These are phyloP conservation scores for Colletotrichum filicis DNA, from an alignment of 2,329 filamentous ascomycete species.

Conservation along the genomic window DNA sequence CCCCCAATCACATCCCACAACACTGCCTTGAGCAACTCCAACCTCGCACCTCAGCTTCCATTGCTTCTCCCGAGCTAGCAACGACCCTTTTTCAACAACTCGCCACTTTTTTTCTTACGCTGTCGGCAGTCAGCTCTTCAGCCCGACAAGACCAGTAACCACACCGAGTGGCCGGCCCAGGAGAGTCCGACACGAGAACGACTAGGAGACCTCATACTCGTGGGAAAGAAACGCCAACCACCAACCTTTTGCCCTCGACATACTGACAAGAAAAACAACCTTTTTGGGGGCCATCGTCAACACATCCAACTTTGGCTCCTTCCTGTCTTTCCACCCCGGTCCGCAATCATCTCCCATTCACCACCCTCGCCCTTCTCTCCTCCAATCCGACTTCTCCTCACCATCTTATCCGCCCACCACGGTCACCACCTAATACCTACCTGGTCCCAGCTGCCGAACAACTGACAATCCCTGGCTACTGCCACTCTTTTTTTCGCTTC, in stretches of 20 bases:
- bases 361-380: slow-evolving; percentile 17
- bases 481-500: slow-evolving; percentile 26
- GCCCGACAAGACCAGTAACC: background rate
- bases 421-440: slow-evolving; percentile 13
- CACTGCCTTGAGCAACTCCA: slow-evolving; percentile 31
- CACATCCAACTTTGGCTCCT: background rate
- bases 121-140: slow-evolving; percentile 8
- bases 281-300: background rate
- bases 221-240: background rate
- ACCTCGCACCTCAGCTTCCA: slow-evolving; percentile 19
- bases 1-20: slow-evolving; percentile 33
- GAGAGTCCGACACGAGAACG: background rate
- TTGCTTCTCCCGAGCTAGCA: background rate
- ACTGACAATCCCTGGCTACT: slow-evolving; percentile 32
- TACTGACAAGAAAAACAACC: background rate
- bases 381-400: background rate
- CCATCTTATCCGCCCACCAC: slow-evolving; percentile 20
- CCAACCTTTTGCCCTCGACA: background rate
- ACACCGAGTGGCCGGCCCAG: background rate
- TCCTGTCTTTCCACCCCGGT: slow-evolving; percentile 13
- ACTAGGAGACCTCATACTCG: background rate
- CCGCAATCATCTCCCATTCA: slow-evolving; percentile 30
- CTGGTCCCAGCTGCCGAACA: slow-evolving; percentile 29
- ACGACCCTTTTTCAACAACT: slow-evolving; percentile 5
- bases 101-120: background rate